These are phyloP conservation scores for Erythrophleum ivorense DNA, from an alignment of 331 rosid genomes.

Conservation along the genomic window DNA sequence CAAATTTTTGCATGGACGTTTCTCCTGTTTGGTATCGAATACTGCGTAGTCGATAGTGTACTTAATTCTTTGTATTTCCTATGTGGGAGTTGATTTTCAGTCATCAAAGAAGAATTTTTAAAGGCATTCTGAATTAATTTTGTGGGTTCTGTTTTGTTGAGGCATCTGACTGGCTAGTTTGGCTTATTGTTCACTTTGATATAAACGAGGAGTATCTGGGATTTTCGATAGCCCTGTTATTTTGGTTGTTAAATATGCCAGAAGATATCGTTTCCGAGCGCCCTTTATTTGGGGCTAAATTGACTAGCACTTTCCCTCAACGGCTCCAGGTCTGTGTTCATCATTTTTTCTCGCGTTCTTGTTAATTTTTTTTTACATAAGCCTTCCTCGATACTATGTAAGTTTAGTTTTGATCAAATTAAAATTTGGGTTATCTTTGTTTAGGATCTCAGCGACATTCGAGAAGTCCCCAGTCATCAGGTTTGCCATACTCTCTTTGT, in stretches of 20 bases:
- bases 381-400: background rate
- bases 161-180: constrained; percentile 33
- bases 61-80: background rate
- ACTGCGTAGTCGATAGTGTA: background rate
- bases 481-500: constrained; percentile 41
- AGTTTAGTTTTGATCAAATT: constrained; percentile 23
- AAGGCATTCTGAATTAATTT: constrained; percentile 20
- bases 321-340: constrained; percentile 64
- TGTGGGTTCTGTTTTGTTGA: background rate
- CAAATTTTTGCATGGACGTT: background rate
- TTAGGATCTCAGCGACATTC: constrained; percentile 82
- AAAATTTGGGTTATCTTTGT: constrained; percentile 24
- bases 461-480: constrained; percentile 94
- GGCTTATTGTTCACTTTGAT: constrained; percentile 24
- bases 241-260: constrained; percentile 46
- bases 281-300: constrained; percentile 68
- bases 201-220: constrained; percentile 15
- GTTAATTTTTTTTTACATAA: background rate
- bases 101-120: background rate
- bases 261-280: constrained; percentile 49
- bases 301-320: constrained; percentile 64
- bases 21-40: background rate
- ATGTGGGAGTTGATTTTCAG: constrained; percentile 2
- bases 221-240: background rate
- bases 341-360: background rate